Evolutionary conservation across 1,284 basidiomycete genomes (phyloP), one percentile per base, ranked within the genome.

Genomic region (Puccinia coronata): DNA sequence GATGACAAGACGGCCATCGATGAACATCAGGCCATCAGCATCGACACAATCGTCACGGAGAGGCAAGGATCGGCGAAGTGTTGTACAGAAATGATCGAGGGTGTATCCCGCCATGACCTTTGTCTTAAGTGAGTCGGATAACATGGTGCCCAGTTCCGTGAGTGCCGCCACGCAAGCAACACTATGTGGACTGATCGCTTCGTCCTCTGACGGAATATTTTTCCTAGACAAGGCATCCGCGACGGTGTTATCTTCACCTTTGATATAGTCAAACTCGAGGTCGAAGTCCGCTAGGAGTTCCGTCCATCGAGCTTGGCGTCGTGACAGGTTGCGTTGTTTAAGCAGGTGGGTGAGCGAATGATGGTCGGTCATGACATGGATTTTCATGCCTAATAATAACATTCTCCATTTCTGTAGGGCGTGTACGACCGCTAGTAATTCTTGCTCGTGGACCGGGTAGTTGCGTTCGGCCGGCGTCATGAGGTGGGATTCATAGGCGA

Each of bases 301-400:
- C 1, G 20, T 1, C 43, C 43, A 47, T 9, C 43, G 83, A 0
- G 84, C 83, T 78, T 89, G 88, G 0, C 85, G 74, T 0, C 83
- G 65, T 0, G 87, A 87, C 0, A 89, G 83, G 18, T 87, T 84
- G 2, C 83, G 70, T 72, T 89, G 88, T 0, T 82, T 82, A 0
- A 83, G 1, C 65, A 89, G 88, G 76, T 87, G 85, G 47, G 88
- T 84, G 0, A 89, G 84, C 0, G 87, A 88, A 0, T 83, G 63
- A 80, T 89, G 88, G 80, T 89, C 87, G 0, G 87, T 88, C 65
- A 85, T 86, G 0, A 89, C 83, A 0, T 74, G 59, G 55, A 89
- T 86, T 0, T 76, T 83, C 0, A 80, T 63, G 0, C 87, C 87
- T 1, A 80, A 49, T 34, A 83, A 49, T 16, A 81, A 67, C 18